A percentile compares a stretch with the other conserved stretches of the same genome.
Conservation (phyloP, 75 land plant genomes). For the Ceratopteris richardii region DNA sequence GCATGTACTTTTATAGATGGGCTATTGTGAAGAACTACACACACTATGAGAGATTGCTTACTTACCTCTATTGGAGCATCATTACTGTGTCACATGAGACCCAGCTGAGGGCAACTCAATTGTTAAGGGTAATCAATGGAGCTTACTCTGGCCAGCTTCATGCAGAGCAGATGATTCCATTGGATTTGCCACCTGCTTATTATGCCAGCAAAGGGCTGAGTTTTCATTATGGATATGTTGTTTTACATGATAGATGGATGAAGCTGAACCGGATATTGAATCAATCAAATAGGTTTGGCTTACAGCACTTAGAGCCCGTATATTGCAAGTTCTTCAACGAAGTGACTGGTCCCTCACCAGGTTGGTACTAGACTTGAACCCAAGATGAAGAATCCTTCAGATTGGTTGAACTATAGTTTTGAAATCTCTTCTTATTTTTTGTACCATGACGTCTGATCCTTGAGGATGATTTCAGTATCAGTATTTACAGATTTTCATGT, state of each 20-base stretch:
- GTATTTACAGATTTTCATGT: too few relatives aligned
- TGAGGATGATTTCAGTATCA: too few relatives aligned
- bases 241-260: constrained; percentile 46
- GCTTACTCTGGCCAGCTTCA: constrained; percentile 13
- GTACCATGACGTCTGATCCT: too few relatives aligned
- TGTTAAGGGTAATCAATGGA: constrained; percentile 28
- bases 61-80: constrained; percentile 14
- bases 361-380: too few relatives aligned
- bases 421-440: too few relatives aligned
- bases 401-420: too few relatives aligned
- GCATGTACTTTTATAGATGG: constrained; percentile 36
- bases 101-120: constrained; percentile 51
- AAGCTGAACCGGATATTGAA: constrained; percentile 25
- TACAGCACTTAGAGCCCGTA: constrained; percentile 35
- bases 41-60: constrained; percentile 23
- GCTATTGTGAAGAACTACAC: constrained; percentile 49
- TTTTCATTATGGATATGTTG: constrained; percentile 42
- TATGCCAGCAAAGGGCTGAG: constrained; percentile 4
- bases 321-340: too few relatives aligned
- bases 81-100: constrained; percentile 47
- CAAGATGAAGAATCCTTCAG: too few relatives aligned
- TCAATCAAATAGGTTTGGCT: constrained; percentile 40
- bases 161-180: neutral
- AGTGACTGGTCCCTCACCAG: too few relatives aligned
- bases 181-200: constrained; percentile 2